These are phyloP conservation scores for Ettlia oleoabundans DNA, from an alignment of 139 green algal genomes.

Conservation along the genomic window DNA sequence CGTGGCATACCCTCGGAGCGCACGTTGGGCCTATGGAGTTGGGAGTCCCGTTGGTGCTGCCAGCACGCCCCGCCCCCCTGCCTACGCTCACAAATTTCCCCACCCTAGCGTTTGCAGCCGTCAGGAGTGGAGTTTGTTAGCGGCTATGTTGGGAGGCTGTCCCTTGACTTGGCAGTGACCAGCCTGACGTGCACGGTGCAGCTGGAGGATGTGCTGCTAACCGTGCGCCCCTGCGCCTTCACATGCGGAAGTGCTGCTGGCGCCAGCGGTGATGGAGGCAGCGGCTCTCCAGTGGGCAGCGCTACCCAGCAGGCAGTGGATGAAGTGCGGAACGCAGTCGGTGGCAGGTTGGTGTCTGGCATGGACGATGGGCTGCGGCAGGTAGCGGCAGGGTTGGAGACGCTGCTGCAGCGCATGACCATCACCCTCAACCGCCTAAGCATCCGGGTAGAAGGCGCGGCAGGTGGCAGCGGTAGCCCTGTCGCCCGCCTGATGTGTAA, in stretches of 20 bases:
- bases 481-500: neutral
- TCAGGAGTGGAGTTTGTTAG: conserved; percentile 59
- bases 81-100: no score
- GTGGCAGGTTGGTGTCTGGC: conserved; percentile 36
- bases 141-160: conserved; percentile 62
- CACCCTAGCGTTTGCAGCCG: neutral
- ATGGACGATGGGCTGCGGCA: conserved; percentile 52
- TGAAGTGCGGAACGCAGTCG: neutral
- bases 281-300: neutral
- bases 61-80: no score
- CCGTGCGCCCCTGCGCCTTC: conserved; percentile 45
- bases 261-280: neutral
- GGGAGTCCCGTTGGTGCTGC: no score
- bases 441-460: conserved; percentile 45
- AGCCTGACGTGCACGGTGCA: conserved; percentile 42
- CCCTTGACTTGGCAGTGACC: conserved; percentile 55
- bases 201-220: conserved; percentile 68
- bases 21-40: no score
- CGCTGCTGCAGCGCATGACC: conserved; percentile 64
- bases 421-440: conserved; percentile 48
- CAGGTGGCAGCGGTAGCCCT: neutral
- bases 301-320: neutral
- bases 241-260: no score
- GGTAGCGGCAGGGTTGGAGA: conserved; percentile 70
- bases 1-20: no score